phyloP scores from a whole-genome alignment of 495 filamentous ascomycete species.

The Neurospora hispaniola region DNA sequence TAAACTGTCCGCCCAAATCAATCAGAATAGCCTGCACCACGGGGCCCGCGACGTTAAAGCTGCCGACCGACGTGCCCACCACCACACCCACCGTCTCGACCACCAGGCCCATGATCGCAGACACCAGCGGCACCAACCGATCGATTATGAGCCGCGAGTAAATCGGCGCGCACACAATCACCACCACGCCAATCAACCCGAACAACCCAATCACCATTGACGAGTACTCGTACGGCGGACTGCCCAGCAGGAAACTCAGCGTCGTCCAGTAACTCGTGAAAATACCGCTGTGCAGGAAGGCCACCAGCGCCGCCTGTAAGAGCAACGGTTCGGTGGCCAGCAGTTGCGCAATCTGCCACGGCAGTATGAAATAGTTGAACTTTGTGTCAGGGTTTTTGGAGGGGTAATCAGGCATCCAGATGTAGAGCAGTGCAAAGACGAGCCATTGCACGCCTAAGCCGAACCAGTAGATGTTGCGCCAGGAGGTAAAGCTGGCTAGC shows the following conservation, averaged over 20 bases:
- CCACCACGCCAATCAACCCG: constrained; percentile 61
- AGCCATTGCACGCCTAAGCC: constrained; percentile 60
- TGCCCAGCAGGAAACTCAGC: constrained; percentile 65
- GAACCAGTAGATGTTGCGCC: constrained; percentile 76
- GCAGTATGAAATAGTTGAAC: constrained; percentile 54
- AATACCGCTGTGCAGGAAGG: constrained; percentile 30
- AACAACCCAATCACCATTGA: constrained; percentile 66
- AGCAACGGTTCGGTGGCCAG: constrained; percentile 54
- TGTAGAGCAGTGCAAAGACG: constrained; percentile 55
- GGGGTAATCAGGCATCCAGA: constrained; percentile 76
- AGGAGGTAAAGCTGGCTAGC: constrained; percentile 56
- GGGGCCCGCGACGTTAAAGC: constrained; percentile 57
- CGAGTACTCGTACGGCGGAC: constrained; percentile 55
- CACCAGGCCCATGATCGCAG: constrained; percentile 49
- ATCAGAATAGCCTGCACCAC: constrained; percentile 62
- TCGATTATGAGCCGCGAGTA: constrained; percentile 66
- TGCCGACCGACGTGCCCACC: constrained; percentile 60
- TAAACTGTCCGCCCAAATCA: constrained; percentile 65
- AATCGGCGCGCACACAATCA: constrained; percentile 54
- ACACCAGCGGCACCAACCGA: constrained; percentile 52
- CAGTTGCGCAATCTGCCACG: constrained; percentile 52
- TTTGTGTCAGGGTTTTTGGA: constrained; percentile 50
- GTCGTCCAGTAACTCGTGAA: constrained; percentile 64
- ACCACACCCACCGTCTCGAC: constrained; percentile 51
- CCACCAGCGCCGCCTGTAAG: constrained; percentile 41